Conservation (phyloP, 78 protist species). For the Abeoforma whisleri region DNA sequence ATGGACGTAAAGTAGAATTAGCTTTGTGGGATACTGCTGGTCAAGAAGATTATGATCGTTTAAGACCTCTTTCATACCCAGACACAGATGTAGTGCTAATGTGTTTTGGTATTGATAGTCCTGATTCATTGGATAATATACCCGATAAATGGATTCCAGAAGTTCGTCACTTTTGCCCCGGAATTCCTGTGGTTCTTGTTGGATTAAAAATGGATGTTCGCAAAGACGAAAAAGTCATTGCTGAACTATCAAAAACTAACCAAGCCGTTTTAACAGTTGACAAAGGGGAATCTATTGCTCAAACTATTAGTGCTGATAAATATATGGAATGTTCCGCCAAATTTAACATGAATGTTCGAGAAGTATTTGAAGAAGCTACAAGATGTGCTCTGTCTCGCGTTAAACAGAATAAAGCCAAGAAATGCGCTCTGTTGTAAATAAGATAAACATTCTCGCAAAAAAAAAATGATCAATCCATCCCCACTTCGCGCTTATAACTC, state of each 20-base stretch:
- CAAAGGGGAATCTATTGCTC: background rate
- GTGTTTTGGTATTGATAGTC: constrained; percentile 65
- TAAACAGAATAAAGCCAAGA: background rate
- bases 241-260: constrained; percentile 30
- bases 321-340: constrained; percentile 48
- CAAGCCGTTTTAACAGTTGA: constrained; percentile 30
- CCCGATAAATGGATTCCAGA: constrained; percentile 54
- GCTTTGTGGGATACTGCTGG: constrained; percentile 89
- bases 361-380: constrained; percentile 46
- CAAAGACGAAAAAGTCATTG: constrained; percentile 23
- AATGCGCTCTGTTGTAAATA: constrained; percentile 32
- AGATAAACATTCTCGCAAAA: too few relatives aligned
- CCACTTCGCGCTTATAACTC: too few relatives aligned
- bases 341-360: constrained; percentile 30
- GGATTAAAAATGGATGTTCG: constrained; percentile 62
- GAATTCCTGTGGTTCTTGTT: constrained; percentile 65
- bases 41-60: constrained; percentile 93
- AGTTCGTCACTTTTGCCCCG: constrained; percentile 44
- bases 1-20: constrained; percentile 28
- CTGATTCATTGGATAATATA: constrained; percentile 64
- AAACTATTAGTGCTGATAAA: constrained; percentile 1
- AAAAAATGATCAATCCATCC: too few relatives aligned
- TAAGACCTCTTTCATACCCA: constrained; percentile 86
- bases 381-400: constrained; percentile 33
- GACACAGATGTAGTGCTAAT: constrained; percentile 86